Evolutionary conservation across 495 filamentous ascomycete genomes (phyloP), one percentile per base, ranked within the genome.

Genomic region (Terfezia boudieri): DNA sequence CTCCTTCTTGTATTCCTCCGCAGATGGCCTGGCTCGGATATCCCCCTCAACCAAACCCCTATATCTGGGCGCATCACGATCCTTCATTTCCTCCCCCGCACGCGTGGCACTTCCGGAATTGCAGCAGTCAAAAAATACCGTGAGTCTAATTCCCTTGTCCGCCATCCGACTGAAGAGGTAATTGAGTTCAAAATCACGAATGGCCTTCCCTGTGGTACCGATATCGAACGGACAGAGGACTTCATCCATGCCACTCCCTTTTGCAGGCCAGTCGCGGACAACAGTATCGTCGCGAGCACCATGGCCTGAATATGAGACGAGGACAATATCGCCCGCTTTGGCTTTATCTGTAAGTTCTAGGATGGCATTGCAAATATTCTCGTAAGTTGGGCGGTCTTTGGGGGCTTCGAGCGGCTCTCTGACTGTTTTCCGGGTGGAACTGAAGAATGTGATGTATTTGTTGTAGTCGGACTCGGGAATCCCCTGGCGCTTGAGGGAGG

Each of bases 41-140:
- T 32, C 26, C 26, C 26, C 26, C 26, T 32, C 26, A 32, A 32
- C 1, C 26, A 32, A 32, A 32, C 26, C 26, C 26, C 26, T 32
- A 32, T 32, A 32, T 32, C 4, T 32, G 26, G 26, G 26, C 26
- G 7, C 7, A 32, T 32, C 26, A 32, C 26, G 26, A 32, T 32
- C 26, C 26, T 32, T 32, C 26, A 1, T 32, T 32, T 32, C 4
- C 26, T 32, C 26, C 41, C 4, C 1, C 4, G 36, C 55, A 17
- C 55, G 55, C 9, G 51, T 41, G 37, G 51, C 36, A 20, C 55
- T 50, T 5, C 55, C 55, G 37, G 55, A 53, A 17, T 57, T 36
- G 37, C 55, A 57, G 10, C 37, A 36, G 37, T 57, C 55, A 17
- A 57, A 12, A 6, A 57, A 22, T 3, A 57, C 50, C 14, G 55